Conservation (phyloP, 331 rosid genomes). For the Acacia concinna region DNA sequence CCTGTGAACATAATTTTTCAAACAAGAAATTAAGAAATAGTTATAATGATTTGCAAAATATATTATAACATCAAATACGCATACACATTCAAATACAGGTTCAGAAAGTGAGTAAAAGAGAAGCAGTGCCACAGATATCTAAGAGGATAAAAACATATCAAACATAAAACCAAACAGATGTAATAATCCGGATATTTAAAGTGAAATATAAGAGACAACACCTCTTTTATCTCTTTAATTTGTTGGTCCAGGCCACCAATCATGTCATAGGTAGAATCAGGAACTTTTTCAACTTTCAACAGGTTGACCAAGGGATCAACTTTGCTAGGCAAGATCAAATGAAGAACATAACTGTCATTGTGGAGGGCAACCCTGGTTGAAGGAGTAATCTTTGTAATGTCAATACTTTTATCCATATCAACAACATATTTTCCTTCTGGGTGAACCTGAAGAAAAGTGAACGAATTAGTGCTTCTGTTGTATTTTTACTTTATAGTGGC, state of each 20-base stretch:
- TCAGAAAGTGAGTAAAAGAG: neutral
- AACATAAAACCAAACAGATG: neutral
- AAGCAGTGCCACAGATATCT: neutral
- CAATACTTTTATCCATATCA: slow-evolving; percentile 89
- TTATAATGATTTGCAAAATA: neutral
- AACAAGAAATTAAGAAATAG: slow-evolving; percentile 19
- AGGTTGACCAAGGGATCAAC: slow-evolving; percentile 97
- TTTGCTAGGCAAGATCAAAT: slow-evolving; percentile 93
- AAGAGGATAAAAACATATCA: neutral
- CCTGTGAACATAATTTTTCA: slow-evolving; percentile 52
- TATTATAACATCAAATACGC: neutral
- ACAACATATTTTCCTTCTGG: slow-evolving; percentile 99
- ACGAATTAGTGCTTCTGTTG: neutral
- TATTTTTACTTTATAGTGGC: neutral
- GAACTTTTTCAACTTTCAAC: slow-evolving; percentile 98
- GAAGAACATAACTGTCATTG: slow-evolving; percentile 97
- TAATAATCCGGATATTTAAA: slow-evolving; percentile 1
- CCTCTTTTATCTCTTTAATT: slow-evolving; percentile 98
- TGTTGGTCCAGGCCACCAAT: slow-evolving; percentile 99
- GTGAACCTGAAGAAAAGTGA: slow-evolving; percentile 62
- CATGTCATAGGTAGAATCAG: slow-evolving; percentile 98
- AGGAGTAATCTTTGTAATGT: slow-evolving; percentile 94
- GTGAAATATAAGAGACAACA: slow-evolving; percentile 1
- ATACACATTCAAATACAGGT: neutral
- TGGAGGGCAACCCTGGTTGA: slow-evolving; percentile 98